Percentiles rank a stretch among this genome's conserved stretches.
phyloP scores from a whole-genome alignment of 176 grass and related monocot species.

The Bothriochloa decipiens region DNA sequence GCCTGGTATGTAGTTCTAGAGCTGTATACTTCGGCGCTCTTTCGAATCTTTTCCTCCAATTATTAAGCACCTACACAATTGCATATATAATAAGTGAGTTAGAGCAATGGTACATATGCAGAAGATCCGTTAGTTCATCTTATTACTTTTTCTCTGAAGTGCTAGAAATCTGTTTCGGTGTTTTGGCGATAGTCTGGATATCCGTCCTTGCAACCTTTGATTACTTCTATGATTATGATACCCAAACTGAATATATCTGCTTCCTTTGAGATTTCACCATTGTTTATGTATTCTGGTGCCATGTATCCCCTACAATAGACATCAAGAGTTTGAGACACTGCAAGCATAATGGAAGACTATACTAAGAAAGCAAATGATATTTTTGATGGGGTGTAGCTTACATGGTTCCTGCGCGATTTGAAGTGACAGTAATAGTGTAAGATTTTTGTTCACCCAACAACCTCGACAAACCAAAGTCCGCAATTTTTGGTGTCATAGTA shows the following conservation, averaged over 20 bases:
- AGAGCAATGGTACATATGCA: not conserved
- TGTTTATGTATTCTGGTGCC: not conserved
- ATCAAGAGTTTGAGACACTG: not conserved
- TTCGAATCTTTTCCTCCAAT: not conserved
- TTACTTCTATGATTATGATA: not conserved
- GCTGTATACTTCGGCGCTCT: not conserved
- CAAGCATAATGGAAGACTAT: too few species aligned
- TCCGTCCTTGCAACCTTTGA: not conserved
- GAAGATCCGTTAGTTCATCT: not conserved
- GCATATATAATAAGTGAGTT: not conserved
- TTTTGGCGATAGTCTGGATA: not conserved
- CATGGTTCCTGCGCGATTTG: not conserved
- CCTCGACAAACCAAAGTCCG: not conserved
- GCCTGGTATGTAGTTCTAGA: not conserved
- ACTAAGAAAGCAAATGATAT: not conserved
- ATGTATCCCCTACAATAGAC: not conserved
- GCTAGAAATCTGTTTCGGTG: not conserved
- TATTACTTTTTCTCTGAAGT: slow-evolving; percentile 5
- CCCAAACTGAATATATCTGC: slow-evolving; percentile 1
- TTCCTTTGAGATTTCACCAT: not conserved
- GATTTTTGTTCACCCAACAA: not conserved
- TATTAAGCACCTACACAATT: not conserved
- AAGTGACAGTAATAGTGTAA: not conserved
- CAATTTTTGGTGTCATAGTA: not conserved
- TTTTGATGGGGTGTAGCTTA: not conserved